These are phyloP conservation scores for Penicillium palitans DNA, from an alignment of 2,329 filamentous ascomycete genomes.

Conservation along the genomic window DNA sequence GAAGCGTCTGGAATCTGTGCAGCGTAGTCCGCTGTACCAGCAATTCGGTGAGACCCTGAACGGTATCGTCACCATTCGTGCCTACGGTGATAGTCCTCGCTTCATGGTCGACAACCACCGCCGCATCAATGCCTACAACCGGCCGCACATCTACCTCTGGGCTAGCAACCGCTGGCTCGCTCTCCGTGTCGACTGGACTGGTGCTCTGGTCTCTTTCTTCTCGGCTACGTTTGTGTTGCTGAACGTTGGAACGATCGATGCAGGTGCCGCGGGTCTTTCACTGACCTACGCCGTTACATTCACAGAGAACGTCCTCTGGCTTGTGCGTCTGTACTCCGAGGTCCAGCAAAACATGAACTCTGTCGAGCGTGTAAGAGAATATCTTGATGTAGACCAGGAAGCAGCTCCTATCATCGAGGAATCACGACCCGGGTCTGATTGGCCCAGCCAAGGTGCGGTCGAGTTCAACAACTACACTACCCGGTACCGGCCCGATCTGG, in stretches of 20 bases:
- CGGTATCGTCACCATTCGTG: slow-evolving; percentile 94
- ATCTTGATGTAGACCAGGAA: slow-evolving; percentile 94
- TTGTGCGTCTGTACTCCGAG: slow-evolving; percentile 87
- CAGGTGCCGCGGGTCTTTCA: slow-evolving; percentile 88
- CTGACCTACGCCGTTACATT: slow-evolving; percentile 96
- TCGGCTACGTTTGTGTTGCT: slow-evolving; percentile 87
- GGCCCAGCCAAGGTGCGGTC: slow-evolving; percentile 82
- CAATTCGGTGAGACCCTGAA: slow-evolving; percentile 95
- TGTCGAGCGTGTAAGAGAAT: slow-evolving; percentile 95
- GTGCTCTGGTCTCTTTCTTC: slow-evolving; percentile 90
- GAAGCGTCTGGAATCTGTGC: slow-evolving; percentile 90
- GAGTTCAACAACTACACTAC: slow-evolving; percentile 90
- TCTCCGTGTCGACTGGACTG: slow-evolving; percentile 85
- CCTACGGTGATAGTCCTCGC: slow-evolving; percentile 88
- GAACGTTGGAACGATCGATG: slow-evolving; percentile 78
- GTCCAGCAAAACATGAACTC: slow-evolving; percentile 99
- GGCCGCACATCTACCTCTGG: slow-evolving; percentile 96
- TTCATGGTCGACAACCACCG: slow-evolving; percentile 90
- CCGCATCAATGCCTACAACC: slow-evolving; percentile 85
- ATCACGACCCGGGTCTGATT: slow-evolving; percentile 72
- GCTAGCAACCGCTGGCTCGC: slow-evolving; percentile 95
- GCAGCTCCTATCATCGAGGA: slow-evolving; percentile 75
- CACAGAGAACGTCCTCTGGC: slow-evolving; percentile 94
- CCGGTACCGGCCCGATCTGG: slow-evolving; percentile 81
- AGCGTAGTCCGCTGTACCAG: slow-evolving; percentile 92